phyloP scores from a whole-genome alignment of 2,329 filamentous ascomycete genomes.

The Penicillium sp. region DNA sequence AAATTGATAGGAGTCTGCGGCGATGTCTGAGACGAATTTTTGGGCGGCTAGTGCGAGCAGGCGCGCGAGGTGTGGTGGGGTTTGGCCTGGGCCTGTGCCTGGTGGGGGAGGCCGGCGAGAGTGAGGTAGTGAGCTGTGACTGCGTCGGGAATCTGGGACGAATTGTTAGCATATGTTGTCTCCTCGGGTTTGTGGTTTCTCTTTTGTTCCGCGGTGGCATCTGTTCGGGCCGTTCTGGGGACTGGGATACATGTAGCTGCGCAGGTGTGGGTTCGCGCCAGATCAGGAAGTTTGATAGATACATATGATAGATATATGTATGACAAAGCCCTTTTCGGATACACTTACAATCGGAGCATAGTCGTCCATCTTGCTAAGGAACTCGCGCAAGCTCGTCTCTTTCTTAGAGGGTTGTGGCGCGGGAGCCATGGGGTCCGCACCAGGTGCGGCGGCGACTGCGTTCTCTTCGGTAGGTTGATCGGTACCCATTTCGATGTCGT shows the following conservation, averaged over 20 bases:
- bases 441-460: slow-evolving; percentile 12
- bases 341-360: slow-evolving; percentile 85
- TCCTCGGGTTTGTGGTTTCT: neutral
- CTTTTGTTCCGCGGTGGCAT: neutral
- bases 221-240: neutral
- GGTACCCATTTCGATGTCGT: slow-evolving; percentile 38
- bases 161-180: slow-evolving; percentile 9
- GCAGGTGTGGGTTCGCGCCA: neutral
- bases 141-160: slow-evolving; percentile 80
- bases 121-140: slow-evolving; percentile 98
- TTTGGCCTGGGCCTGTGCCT: slow-evolving; percentile 71
- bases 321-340: too few relatives aligned
- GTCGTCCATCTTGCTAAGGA: slow-evolving; percentile 94
- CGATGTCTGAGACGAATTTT: slow-evolving; percentile 97
- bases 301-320: too few relatives aligned
- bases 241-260: neutral
- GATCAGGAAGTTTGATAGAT: neutral
- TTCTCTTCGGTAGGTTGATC: slow-evolving; percentile 11
- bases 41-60: slow-evolving; percentile 96
- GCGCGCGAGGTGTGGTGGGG: slow-evolving; percentile 76
- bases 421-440: slow-evolving; percentile 47
- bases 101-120: slow-evolving; percentile 90
- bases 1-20: slow-evolving; percentile 96
- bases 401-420: slow-evolving; percentile 68
- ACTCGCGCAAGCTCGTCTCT: slow-evolving; percentile 87